A percentile compares a stretch with the other conserved stretches of the same genome.
These are phyloP conservation scores for Fomitopsis betulina DNA, from an alignment of 1,284 basidiomycete genomes.

Conservation along the genomic window DNA sequence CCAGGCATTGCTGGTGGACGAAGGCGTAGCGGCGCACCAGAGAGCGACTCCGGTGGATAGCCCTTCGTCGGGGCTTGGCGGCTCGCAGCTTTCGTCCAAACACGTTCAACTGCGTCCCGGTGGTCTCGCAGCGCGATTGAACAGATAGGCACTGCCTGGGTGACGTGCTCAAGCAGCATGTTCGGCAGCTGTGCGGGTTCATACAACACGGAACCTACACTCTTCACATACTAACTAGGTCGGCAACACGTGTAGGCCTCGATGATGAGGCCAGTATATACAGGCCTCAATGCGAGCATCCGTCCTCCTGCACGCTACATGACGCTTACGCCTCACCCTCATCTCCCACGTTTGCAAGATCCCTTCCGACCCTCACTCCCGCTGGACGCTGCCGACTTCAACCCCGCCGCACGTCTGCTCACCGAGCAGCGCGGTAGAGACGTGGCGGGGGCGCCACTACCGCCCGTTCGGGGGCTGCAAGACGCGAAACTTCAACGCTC, in stretches of 20 bases:
- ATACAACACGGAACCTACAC: not conserved
- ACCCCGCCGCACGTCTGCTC: not conserved
- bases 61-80: not conserved
- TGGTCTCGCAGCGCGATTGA: not conserved
- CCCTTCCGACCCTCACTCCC: not conserved
- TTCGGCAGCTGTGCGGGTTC: not conserved
- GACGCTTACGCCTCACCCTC: not conserved
- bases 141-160: not conserved
- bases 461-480: not conserved
- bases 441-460: not conserved
- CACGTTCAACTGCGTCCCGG: not conserved
- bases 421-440: not conserved
- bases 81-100: not conserved
- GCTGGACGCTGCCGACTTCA: not conserved
- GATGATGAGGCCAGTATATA: slow-evolving; percentile 1
- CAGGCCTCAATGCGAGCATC: not conserved
- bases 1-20: not conserved
- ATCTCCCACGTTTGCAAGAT: slow-evolving; percentile 1
- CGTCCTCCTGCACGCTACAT: slow-evolving; percentile 1
- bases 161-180: not conserved
- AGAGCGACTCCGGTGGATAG: not conserved
- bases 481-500: not conserved
- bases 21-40: not conserved
- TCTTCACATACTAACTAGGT: not conserved
- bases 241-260: not conserved